A percentile compares a stretch with the other conserved stretches of the same genome.
These are phyloP conservation scores for Vaccinium corymbosum DNA, from an alignment of 148 eudicot genomes.

Conservation along the genomic window DNA sequence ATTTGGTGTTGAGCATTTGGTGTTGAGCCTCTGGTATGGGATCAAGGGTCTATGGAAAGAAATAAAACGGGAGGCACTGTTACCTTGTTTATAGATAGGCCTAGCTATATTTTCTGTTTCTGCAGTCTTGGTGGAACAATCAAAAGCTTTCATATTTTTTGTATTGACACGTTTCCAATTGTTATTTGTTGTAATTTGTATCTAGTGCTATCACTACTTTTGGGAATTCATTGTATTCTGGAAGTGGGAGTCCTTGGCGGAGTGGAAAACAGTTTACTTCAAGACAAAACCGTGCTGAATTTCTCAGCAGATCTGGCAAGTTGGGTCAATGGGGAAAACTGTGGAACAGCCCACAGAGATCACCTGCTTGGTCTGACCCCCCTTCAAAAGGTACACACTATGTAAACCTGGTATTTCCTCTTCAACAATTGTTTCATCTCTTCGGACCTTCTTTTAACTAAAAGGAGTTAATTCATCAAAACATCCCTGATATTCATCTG, in stretches of 20 bases:
- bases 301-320: constrained; percentile 40
- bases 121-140: neutral
- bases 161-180: neutral
- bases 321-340: constrained; percentile 21
- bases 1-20: neutral
- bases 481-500: neutral
- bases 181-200: neutral
- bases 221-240: constrained; percentile 15
- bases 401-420: neutral
- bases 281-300: constrained; percentile 42
- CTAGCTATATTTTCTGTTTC: neutral
- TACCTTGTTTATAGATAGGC: neutral
- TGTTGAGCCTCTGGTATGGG: neutral
- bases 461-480: neutral
- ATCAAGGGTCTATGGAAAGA: neutral
- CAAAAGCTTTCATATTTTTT: neutral
- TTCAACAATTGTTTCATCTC: neutral
- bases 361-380: constrained; percentile 35
- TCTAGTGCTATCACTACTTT: neutral
- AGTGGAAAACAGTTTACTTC: constrained; percentile 18
- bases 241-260: constrained; percentile 21
- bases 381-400: constrained; percentile 42
- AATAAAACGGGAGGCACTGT: neutral
- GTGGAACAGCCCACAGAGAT: constrained; percentile 36
- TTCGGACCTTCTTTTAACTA: neutral